Conservation (phyloP, 768 basidiomycete species). For the Mrakia gelida region DNA sequence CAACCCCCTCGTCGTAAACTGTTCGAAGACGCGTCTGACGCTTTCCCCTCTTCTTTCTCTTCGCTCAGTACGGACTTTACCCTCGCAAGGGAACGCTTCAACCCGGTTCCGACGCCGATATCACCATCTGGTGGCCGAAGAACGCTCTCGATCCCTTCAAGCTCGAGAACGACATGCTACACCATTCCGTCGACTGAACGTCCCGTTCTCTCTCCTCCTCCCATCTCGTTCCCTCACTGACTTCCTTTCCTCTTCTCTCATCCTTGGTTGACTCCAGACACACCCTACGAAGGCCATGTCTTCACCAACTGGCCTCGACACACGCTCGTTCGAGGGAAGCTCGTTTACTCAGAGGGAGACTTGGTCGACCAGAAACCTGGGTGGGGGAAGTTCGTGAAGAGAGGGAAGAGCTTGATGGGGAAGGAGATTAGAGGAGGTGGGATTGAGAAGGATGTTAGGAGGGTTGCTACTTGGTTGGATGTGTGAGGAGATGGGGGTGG, state of each 20-base stretch:
- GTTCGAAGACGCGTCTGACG: background rate
- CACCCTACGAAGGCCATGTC: background rate
- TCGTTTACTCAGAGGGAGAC: background rate
- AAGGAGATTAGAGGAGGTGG: background rate
- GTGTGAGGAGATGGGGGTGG: background rate
- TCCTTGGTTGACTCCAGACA: background rate
- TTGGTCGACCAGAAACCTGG: background rate
- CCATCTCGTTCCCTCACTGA: background rate
- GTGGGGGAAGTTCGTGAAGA: background rate
- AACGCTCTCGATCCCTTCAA: constrained; percentile 31
- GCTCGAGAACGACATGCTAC: constrained; percentile 39
- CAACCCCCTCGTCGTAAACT: too few species aligned
- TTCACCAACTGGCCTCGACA: constrained; percentile 7
- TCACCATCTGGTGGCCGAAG: constrained; percentile 41
- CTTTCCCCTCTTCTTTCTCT: background rate
- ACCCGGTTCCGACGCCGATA: constrained; percentile 45
- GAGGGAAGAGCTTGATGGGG: background rate
- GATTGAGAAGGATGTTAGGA: background rate
- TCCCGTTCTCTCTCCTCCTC: background rate
- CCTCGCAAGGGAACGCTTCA: constrained; percentile 41
- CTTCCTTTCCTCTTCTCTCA: background rate
- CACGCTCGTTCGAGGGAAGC: background rate
- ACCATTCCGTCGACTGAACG: constrained; percentile 29
- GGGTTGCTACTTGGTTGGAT: background rate
- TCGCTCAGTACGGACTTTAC: constrained; percentile 8